phyloP scores from a whole-genome alignment of 73 alveolate species.

The Tetrahymena borealis region DNA sequence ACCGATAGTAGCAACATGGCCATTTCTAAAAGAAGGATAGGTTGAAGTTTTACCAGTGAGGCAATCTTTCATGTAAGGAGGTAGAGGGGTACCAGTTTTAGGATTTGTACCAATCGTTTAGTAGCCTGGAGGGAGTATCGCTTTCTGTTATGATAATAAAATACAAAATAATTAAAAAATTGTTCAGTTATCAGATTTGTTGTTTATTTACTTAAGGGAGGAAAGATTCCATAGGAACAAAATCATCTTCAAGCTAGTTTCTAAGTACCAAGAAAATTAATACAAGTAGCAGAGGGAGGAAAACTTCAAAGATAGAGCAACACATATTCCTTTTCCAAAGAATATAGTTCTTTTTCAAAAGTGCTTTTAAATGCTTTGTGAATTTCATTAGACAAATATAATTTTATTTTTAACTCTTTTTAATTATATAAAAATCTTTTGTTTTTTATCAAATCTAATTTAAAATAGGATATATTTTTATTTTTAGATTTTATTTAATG shows the following conservation, averaged over 20 bases:
- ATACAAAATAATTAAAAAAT: background rate
- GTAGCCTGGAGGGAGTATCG: background rate
- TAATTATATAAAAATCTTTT: too few species aligned
- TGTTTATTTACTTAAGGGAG: background rate
- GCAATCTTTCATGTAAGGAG: background rate
- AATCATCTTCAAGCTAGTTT: background rate
- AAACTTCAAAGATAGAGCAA: background rate
- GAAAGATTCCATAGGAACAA: background rate
- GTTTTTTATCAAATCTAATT: too few species aligned
- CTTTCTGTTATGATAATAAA: background rate
- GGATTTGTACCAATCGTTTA: background rate
- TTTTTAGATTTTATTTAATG: too few species aligned
- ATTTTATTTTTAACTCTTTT: too few species aligned
- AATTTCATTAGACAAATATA: too few species aligned
- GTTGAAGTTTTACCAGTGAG: background rate
- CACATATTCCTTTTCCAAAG: background rate
- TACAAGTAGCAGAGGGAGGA: background rate
- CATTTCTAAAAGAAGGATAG: background rate
- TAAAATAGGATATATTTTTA: too few species aligned
- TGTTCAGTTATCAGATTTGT: too few species aligned
- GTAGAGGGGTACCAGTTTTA: background rate
- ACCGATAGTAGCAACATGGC: background rate
- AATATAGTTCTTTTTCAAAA: background rate
- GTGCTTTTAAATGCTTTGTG: background rate
- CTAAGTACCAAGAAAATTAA: background rate